These are phyloP conservation scores for Yarrowia phangngaensis DNA, from an alignment of 805 yeast species.

Conservation along the genomic window DNA sequence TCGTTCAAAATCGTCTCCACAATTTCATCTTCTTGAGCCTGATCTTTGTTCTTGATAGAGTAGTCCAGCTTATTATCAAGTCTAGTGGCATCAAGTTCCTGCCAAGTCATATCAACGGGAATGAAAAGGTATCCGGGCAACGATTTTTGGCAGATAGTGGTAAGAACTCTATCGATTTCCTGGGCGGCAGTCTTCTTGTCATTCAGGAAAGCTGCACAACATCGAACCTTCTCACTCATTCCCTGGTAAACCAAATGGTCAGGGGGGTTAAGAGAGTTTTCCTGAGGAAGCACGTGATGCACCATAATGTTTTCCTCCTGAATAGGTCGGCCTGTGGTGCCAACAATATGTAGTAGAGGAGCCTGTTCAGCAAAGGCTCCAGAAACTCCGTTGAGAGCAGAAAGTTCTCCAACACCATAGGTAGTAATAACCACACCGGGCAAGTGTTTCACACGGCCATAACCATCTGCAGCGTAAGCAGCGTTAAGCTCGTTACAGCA, in stretches of 20 bases:
- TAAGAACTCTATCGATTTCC: constrained; percentile 66
- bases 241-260: constrained; percentile 65
- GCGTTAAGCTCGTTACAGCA: constrained; percentile 86
- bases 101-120: constrained; percentile 58
- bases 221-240: constrained; percentile 55
- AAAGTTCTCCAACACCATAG: constrained; percentile 85
- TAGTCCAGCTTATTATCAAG: constrained; percentile 41
- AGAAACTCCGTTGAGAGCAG: constrained; percentile 76
- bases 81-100: constrained; percentile 41
- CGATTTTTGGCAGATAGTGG: constrained; percentile 50
- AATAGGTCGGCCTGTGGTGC: constrained; percentile 53
- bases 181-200: constrained; percentile 48
- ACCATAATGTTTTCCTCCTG: constrained; percentile 40
- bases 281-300: constrained; percentile 43
- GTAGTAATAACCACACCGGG: constrained; percentile 70
- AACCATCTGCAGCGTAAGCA: constrained; percentile 89
- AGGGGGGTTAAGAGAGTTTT: constrained; percentile 44
- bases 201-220: constrained; percentile 51
- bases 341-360: constrained; percentile 80
- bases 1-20: constrained; percentile 47
- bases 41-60: constrained; percentile 35
- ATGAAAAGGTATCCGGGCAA: constrained; percentile 81
- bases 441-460: constrained; percentile 60
- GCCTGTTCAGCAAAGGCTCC: constrained; percentile 81
- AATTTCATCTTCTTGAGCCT: constrained; percentile 38